Evolutionary conservation across 768 basidiomycete species (phyloP).

Genomic region (Amanita molliuscula): DNA sequence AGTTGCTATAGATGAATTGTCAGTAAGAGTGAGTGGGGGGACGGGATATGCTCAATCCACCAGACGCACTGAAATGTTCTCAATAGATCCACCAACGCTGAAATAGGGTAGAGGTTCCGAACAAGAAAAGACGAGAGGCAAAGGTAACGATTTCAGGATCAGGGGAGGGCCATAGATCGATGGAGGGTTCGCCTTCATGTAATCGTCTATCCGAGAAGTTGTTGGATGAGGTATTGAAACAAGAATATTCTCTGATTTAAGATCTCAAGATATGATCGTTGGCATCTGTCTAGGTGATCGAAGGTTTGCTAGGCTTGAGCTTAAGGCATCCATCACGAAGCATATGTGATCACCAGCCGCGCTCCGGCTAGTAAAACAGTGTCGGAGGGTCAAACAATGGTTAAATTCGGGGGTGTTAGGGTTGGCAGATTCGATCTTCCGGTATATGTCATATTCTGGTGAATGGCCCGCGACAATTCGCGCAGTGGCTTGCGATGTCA

Average conservation of each 20-base stretch:
- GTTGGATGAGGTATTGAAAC: constrained; percentile 7
- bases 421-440: constrained; percentile 7
- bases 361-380: constrained; percentile 5
- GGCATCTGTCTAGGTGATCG: constrained; percentile 3
- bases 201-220: constrained; percentile 1
- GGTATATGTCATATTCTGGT: constrained; percentile 8
- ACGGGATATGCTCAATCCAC: constrained; percentile 7
- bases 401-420: constrained; percentile 9
- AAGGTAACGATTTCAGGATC: neutral
- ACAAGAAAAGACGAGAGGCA: constrained; percentile 5
- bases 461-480: neutral
- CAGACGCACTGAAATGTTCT: constrained; percentile 6
- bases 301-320: constrained; percentile 6
- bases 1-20: neutral
- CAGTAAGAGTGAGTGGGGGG: neutral
- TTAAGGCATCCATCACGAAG: constrained; percentile 6
- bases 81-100: neutral
- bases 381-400: constrained; percentile 7
- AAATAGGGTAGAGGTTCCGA: constrained; percentile 7
- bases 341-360: constrained; percentile 1
- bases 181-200: neutral
- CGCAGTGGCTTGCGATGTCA: constrained; percentile 3
- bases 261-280: constrained; percentile 3
- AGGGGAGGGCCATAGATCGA: constrained; percentile 7
- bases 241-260: constrained; percentile 6